Conservation (phyloP, 202 grass and related monocot genomes). For the Digitaria exilis region DNA sequence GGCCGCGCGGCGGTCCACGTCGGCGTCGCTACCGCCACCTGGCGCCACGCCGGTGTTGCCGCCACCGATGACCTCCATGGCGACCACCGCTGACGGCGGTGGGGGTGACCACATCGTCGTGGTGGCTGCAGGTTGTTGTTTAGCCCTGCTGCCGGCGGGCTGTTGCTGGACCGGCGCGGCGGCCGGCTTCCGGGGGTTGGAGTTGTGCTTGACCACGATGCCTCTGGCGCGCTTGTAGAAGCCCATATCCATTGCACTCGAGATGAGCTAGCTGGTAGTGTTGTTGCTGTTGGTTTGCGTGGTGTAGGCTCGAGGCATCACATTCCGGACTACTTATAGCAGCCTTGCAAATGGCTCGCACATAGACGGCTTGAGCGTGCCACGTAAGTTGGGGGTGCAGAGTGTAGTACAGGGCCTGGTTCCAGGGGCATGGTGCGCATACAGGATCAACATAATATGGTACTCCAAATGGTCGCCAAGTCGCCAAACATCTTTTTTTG, state of each 20-base stretch:
- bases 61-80: slow-evolving; percentile 7
- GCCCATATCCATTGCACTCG: slow-evolving; percentile 30
- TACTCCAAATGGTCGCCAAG: too few relatives aligned
- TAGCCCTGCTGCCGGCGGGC: not conserved
- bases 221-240: slow-evolving; percentile 41
- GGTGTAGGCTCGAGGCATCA: not conserved
- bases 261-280: not conserved
- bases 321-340: slow-evolving; percentile 41
- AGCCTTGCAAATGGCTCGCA: not conserved
- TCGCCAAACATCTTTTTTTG: too few relatives aligned
- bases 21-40: not conserved
- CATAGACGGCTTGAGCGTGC: not conserved
- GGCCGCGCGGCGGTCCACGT: slow-evolving; percentile 35
- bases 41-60: too few relatives aligned
- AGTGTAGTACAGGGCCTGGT: too few relatives aligned
- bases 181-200: slow-evolving; percentile 14
- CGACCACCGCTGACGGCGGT: not conserved
- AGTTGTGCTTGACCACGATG: slow-evolving; percentile 39
- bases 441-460: not conserved
- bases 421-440: not conserved
- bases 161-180: slow-evolving; percentile 7
- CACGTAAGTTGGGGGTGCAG: not conserved
- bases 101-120: slow-evolving; percentile 5
- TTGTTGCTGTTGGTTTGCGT: not conserved
- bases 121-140: not conserved